These are phyloP conservation scores for Lathyrus oleraceus DNA, from an alignment of 306 rosid genomes.

Conservation along the genomic window DNA sequence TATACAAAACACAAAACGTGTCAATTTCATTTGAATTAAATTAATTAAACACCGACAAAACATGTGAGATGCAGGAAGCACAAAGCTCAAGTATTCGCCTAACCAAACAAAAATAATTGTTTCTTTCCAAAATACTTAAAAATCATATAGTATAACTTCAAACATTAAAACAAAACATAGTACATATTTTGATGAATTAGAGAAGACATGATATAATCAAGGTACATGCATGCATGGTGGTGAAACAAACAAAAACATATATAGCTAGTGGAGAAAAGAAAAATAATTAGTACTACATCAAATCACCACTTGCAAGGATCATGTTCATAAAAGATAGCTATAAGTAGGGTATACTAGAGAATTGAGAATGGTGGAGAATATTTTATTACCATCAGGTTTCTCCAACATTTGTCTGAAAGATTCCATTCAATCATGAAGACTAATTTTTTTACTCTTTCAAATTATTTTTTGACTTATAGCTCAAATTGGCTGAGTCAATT, in stretches of 20 bases:
- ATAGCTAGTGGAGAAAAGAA: conserved; percentile 22
- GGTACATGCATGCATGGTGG: conserved; percentile 40
- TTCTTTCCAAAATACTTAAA: conserved; percentile 6
- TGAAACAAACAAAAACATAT: conserved; percentile 27
- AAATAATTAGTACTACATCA: conserved; percentile 27
- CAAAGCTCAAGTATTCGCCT: conserved; percentile 54
- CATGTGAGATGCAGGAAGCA: conserved; percentile 59
- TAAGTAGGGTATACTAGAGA: conserved; percentile 40
- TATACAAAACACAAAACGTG: conserved; percentile 28
- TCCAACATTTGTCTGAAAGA: conserved; percentile 40
- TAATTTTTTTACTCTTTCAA: too few relatives aligned
- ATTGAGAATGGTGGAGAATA: conserved; percentile 35
- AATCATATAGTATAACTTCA: neutral
- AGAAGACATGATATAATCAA: conserved; percentile 51
- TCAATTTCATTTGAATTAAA: conserved; percentile 35
- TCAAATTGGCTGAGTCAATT: too few relatives aligned
- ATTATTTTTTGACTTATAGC: too few relatives aligned
- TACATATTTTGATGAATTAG: conserved; percentile 31
- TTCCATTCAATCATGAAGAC: conserved; percentile 46
- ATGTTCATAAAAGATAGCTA: conserved; percentile 36
- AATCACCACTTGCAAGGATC: conserved; percentile 35
- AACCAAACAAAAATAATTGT: conserved; percentile 40
- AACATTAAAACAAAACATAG: neutral
- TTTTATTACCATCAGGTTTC: conserved; percentile 31
- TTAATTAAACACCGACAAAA: conserved; percentile 47